Evolutionary conservation across 495 filamentous ascomycete species (phyloP).

Genomic region (Penicillium lagena): DNA sequence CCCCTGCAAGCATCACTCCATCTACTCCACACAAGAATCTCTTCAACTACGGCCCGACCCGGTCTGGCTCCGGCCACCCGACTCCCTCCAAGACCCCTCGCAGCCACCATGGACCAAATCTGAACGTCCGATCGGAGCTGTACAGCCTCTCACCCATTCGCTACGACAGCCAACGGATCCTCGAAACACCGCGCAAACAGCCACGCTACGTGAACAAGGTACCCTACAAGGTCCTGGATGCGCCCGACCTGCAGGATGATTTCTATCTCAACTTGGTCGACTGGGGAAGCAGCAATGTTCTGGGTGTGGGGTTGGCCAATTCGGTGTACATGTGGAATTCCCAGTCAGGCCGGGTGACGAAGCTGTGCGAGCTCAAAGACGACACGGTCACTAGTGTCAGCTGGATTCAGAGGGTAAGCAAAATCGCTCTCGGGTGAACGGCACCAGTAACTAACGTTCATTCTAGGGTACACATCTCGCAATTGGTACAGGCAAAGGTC

Average conservation of each 20-base stretch:
- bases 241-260: conserved; percentile 91
- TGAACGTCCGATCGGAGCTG: conserved; percentile 82
- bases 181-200: conserved; percentile 81
- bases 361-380: conserved; percentile 86
- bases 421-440: neutral
- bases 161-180: conserved; percentile 82
- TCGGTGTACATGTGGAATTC: conserved; percentile 99
- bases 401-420: conserved; percentile 79
- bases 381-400: conserved; percentile 94
- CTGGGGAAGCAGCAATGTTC: conserved; percentile 91
- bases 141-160: conserved; percentile 92
- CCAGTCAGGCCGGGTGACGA: conserved; percentile 75
- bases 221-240: conserved; percentile 95
- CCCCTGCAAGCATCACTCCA: conserved; percentile 70
- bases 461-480: conserved; percentile 81
- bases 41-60: conserved; percentile 84
- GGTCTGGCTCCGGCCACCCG: conserved; percentile 63
- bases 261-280: conserved; percentile 97
- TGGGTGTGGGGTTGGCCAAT: conserved; percentile 85
- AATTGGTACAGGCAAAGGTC: conserved; percentile 86
- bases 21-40: conserved; percentile 97
- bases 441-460: conserved; percentile 2
- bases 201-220: conserved; percentile 89
- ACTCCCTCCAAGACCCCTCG: conserved; percentile 87
- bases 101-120: conserved; percentile 73